Conservation (phyloP, 2,329 filamentous ascomycete species). For the Nemania sp. region DNA sequence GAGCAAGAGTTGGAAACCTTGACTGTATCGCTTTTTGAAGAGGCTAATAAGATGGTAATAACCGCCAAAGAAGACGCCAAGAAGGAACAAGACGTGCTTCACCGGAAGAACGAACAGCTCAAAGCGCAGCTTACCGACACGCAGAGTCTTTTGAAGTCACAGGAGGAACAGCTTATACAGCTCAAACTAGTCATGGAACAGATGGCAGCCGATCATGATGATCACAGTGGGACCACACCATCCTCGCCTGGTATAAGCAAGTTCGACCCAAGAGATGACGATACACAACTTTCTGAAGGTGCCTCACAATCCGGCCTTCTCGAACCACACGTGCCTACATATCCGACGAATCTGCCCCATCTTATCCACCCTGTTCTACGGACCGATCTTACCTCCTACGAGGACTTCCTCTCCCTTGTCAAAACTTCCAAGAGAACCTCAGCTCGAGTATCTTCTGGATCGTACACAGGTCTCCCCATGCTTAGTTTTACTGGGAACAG, state of each 20-base stretch:
- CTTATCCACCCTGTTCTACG: slow-evolving; percentile 83
- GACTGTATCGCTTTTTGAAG: slow-evolving; percentile 92
- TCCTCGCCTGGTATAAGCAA: slow-evolving; percentile 79
- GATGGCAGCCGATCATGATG: slow-evolving; percentile 75
- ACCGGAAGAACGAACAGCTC: slow-evolving; percentile 86
- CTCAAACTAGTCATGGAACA: slow-evolving; percentile 92
- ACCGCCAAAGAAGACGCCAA: slow-evolving; percentile 87
- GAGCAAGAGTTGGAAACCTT: slow-evolving; percentile 90
- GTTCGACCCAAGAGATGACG: slow-evolving; percentile 63
- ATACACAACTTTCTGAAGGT: slow-evolving; percentile 44
- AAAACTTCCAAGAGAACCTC: slow-evolving; percentile 66
- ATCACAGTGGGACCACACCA: slow-evolving; percentile 74
- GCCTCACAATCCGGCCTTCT: slow-evolving; percentile 45
- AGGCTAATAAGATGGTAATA: slow-evolving; percentile 98
- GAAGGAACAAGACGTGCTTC: slow-evolving; percentile 77
- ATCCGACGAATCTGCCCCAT: slow-evolving; percentile 76
- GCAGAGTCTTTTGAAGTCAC: slow-evolving; percentile 80
- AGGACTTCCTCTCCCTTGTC: slow-evolving; percentile 82
- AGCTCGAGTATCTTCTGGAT: slow-evolving; percentile 70
- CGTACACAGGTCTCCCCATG: slow-evolving; percentile 65
- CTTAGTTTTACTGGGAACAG: slow-evolving; percentile 52
- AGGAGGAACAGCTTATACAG: slow-evolving; percentile 90
- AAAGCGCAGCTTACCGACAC: slow-evolving; percentile 84
- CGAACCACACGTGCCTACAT: slow-evolving; percentile 56
- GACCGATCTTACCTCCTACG: slow-evolving; percentile 78